A percentile compares a stretch with the other conserved stretches of the same genome.
Evolutionary conservation across 1,139 yeast genomes (phyloP).

Genomic region (Tardiomyces digboiensis): DNA sequence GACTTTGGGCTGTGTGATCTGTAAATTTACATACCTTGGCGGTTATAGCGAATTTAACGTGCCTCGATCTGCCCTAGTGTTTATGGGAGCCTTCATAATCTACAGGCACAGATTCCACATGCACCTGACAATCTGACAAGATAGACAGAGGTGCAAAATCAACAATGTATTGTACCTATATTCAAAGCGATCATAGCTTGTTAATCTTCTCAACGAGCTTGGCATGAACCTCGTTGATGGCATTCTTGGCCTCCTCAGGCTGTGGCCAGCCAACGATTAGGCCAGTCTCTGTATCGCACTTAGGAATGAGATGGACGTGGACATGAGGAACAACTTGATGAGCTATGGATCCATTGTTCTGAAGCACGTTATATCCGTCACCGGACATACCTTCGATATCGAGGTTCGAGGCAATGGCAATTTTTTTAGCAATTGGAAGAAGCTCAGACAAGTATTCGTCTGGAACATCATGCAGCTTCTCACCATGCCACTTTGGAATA

Average conservation of each 20-base stretch:
- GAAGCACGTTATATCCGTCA: conserved; percentile 78
- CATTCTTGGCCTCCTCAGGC: conserved; percentile 45
- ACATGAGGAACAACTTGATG: conserved; percentile 95
- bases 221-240: conserved; percentile 56
- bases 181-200: conserved; percentile 2
- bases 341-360: conserved; percentile 89
- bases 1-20: neutral
- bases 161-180: neutral
- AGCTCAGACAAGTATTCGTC: conserved; percentile 82
- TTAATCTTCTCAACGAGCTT: conserved; percentile 41
- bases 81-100: too few relatives aligned
- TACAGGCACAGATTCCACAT: too few relatives aligned
- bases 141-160: neutral
- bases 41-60: too few relatives aligned
- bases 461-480: conserved; percentile 81
- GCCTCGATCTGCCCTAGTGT: too few relatives aligned
- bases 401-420: conserved; percentile 60
- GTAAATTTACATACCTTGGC: too few relatives aligned
- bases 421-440: conserved; percentile 77
- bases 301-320: conserved; percentile 94
- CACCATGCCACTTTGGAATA: conserved; percentile 91
- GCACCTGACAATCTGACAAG: too few relatives aligned
- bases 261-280: conserved; percentile 90
- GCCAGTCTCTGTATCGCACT: conserved; percentile 58
- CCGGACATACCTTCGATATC: conserved; percentile 58